Base-by-base conservation (phyloP, 768 basidiomycete species). In the Tulasnella sp. region DNA sequence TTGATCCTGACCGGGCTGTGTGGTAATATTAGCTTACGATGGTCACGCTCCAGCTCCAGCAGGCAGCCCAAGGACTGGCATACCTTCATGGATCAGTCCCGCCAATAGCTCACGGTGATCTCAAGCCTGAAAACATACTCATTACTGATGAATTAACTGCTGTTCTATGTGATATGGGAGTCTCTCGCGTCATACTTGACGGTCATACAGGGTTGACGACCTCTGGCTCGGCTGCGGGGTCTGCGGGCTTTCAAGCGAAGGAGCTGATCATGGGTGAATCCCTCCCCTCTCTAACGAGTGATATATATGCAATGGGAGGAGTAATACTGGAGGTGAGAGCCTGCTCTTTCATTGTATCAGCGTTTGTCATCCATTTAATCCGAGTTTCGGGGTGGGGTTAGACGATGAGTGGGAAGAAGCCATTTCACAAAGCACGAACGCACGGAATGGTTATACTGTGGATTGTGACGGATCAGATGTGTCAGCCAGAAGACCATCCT, bases 61-160 rank as follows among this genome's bases (percentile, higher is more conserved):
- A 80, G 3, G 79, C 78, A 20, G 79, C 81, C 6, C 60, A 80
- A 37, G 82, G 81, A 12, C 76, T 82, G 46, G 37, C 40, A 8
- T 82, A 82, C 77, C 42, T 82, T 16, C 82, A 82, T 73, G 73
- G 9, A 20, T 76, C 60, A 46, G 34, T 28, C 40, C 81, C 81
- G 60, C 50, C 81, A 22, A 74, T 82, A 6, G 82, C 80, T 24
- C 82, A 82, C 58, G 82, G 82, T 3, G 82, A 82, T 69, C 48
- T 82, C 28, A 82, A 80, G 77, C 58, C 44, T 20, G 76, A 77
- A 18, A 77, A 77, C 40, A 50, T 77, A 22, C 40, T 77, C 8
- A 41, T 77, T 31, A 77, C 44, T 7, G 46, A 50, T 64, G 31
- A 77, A n/a, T 22, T 40, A 11, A n/a, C 24, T 16, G 76, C 76